Evolutionary conservation across 352 stramenopile genomes (phyloP).

Genomic region (Halophytophthora polymorphica): DNA sequence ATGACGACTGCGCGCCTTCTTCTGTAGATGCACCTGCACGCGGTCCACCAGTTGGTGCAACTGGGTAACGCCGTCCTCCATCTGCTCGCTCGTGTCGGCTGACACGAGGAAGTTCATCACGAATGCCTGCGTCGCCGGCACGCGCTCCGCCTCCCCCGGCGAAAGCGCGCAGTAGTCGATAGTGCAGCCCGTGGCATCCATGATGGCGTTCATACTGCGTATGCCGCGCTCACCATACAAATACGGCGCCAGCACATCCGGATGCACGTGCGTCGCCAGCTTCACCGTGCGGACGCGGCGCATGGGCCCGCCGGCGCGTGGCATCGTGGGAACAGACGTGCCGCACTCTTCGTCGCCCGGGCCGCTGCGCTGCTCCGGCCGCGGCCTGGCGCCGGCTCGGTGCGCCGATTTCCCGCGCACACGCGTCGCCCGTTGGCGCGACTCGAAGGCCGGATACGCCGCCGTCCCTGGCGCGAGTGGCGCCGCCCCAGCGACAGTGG

Average conservation of each 20-base stretch:
- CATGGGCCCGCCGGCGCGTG: background rate
- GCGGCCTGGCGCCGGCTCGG: background rate
- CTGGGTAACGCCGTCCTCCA: slow-evolving; percentile 45
- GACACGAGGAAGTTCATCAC: slow-evolving; percentile 64
- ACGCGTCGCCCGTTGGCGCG: background rate
- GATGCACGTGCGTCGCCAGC: slow-evolving; percentile 44
- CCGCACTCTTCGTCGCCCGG: background rate
- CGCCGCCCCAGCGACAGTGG: too few relatives aligned
- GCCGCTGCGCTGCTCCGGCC: background rate
- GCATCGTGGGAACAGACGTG: background rate
- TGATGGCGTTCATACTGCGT: slow-evolving; percentile 50
- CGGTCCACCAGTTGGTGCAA: slow-evolving; percentile 43
- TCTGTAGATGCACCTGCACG: slow-evolving; percentile 49
- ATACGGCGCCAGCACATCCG: slow-evolving; percentile 55
- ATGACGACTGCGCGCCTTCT: slow-evolving; percentile 24
- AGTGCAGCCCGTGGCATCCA: slow-evolving; percentile 39
- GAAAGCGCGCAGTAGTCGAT: slow-evolving; percentile 70
- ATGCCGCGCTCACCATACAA: slow-evolving; percentile 53
- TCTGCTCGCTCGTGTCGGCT: slow-evolving; percentile 31
- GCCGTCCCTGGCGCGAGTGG: background rate
- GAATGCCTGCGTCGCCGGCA: slow-evolving; percentile 23
- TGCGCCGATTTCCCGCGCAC: background rate
- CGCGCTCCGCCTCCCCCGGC: slow-evolving; percentile 36
- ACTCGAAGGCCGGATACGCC: background rate
- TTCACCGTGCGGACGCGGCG: slow-evolving; percentile 61